Evolutionary conservation across 805 yeast species (phyloP), one percentile per base, ranked within the genome.

Genomic region (Yamadazyma philogaea): DNA sequence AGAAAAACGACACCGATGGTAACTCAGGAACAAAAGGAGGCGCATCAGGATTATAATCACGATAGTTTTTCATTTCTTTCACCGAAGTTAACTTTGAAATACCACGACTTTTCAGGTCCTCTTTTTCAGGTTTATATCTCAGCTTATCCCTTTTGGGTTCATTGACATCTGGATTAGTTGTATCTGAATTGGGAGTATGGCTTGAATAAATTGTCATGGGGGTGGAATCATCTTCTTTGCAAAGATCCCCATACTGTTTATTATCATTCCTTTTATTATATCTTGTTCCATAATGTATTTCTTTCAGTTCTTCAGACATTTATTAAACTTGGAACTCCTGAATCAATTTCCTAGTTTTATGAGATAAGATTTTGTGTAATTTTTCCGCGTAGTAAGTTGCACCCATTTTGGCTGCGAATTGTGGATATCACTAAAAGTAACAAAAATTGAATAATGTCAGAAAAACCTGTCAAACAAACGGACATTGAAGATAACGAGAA

Each of bases 21-120:
- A 42, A 32, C 6, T 28, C 21, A 27, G 61, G 61, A 17, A 51
- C 18, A 34, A 57, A 57, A 1, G 60, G 55, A 30, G 33, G 42
- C 7, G 60, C 61, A 48, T 55, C 51, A 37, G 51, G 56, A 34
- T 57, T 55, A 37, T 39, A 53, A 32, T 6, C 16, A 21, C 40
- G 19, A 3, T 19, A 19, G 30, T 36, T 16, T 4, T 12, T 27
- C 8, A 19, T 7, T 3, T 33, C 16, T 5, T 19, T 16, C 10
- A n/a, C 14, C 10, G 21, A 19, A 5, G 18, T 33, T 12, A 26
- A 10, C 11, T 33, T 26, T 22, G 27, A 21, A 18, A 6, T 35
- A 15, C 10, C 28, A 2, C 12, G 38, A 22, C 11, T 14, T 21
- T 6, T 24, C 12, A 18, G 33, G 12, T 26, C 20, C n/a, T 26